Conservation (phyloP, 2,329 filamentous ascomycete species). For the Ophioceras dolichostomum region DNA sequence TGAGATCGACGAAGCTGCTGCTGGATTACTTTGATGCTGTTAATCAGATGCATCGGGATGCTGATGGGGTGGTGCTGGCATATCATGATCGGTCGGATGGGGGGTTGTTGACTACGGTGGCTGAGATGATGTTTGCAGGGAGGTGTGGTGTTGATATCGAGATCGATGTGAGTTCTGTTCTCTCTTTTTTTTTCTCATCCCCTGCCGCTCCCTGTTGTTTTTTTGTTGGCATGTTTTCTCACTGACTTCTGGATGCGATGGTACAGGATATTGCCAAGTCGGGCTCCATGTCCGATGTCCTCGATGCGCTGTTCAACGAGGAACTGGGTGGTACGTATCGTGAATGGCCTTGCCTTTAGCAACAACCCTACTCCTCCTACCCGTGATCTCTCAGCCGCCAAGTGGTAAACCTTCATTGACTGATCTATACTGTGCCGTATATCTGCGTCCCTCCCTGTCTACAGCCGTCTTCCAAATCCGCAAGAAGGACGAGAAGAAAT, state of each 20-base stretch:
- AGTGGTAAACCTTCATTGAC: too few relatives aligned
- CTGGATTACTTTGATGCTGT: conserved; percentile 89
- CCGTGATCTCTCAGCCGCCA: too few relatives aligned
- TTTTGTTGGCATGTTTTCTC: too few relatives aligned
- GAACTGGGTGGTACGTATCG: conserved; percentile 64
- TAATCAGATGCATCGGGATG: conserved; percentile 47
- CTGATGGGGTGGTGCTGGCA: conserved; percentile 58
- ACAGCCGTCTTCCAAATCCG: conserved; percentile 81
- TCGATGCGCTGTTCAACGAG: conserved; percentile 85
- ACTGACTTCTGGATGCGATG: too few relatives aligned
- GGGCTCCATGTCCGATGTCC: conserved; percentile 47
- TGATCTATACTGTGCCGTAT: too few relatives aligned
- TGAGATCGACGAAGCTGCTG: conserved; percentile 60
- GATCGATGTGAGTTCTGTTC: conserved; percentile 49
- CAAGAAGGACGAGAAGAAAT: conserved; percentile 70
- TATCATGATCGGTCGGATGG: conserved; percentile 95
- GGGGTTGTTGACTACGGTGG: conserved; percentile 78
- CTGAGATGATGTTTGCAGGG: conserved; percentile 97
- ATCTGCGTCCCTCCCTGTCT: too few relatives aligned
- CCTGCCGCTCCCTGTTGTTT: not conserved
- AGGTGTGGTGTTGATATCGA: conserved; percentile 78
- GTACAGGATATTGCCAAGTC: conserved; percentile 46
- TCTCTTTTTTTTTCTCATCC: not conserved
- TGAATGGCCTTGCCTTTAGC: too few relatives aligned
- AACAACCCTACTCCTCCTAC: too few relatives aligned